A percentile compares a stretch with the other conserved stretches of the same genome.
Evolutionary conservation across 2,329 filamentous ascomycete species (phyloP).

Genomic region (Malbranchea zuffiana): DNA sequence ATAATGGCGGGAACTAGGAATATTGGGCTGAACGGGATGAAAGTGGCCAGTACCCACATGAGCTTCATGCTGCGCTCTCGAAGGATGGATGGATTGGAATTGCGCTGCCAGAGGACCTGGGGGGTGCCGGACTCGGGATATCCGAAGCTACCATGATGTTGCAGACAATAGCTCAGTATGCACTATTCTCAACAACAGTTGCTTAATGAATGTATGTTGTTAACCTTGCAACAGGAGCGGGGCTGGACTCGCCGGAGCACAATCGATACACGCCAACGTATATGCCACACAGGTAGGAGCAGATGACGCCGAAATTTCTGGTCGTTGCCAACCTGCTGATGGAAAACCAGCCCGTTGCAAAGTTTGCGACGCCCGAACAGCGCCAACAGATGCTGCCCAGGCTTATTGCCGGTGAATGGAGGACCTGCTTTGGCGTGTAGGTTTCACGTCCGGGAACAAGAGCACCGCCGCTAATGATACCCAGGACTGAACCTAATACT

Average conservation of each 20-base stretch:
- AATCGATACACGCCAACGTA: conserved; percentile 40
- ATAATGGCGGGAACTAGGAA: too few species aligned
- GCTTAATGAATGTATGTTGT: too few species aligned
- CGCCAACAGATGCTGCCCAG: conserved; percentile 71
- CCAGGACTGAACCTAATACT: conserved; percentile 86
- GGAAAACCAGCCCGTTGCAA: conserved; percentile 36
- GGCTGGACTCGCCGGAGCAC: conserved; percentile 34
- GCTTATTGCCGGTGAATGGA: conserved; percentile 68
- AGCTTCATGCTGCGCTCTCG: conserved; percentile 33
- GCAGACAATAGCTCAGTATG: conserved; percentile 39
- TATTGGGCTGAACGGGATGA: conserved; percentile 36
- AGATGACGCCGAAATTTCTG: too few species aligned
- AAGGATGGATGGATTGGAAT: conserved; percentile 37
- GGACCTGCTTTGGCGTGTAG: conserved; percentile 83
- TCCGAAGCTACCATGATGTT: conserved; percentile 39
- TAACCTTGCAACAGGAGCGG: too few species aligned
- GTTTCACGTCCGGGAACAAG: too few species aligned
- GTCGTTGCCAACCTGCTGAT: too few species aligned
- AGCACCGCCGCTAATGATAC: too few species aligned
- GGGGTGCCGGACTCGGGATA: conserved; percentile 34
- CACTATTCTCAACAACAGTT: too few species aligned
- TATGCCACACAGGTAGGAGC: too few species aligned
- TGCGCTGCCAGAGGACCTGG: conserved; percentile 34
- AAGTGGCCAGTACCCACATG: conserved; percentile 29
- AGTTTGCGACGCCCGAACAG: conserved; percentile 71